Evolutionary conservation across 2,329 filamentous ascomycete species (phyloP).

Genomic region (Hypoxylon sp.): DNA sequence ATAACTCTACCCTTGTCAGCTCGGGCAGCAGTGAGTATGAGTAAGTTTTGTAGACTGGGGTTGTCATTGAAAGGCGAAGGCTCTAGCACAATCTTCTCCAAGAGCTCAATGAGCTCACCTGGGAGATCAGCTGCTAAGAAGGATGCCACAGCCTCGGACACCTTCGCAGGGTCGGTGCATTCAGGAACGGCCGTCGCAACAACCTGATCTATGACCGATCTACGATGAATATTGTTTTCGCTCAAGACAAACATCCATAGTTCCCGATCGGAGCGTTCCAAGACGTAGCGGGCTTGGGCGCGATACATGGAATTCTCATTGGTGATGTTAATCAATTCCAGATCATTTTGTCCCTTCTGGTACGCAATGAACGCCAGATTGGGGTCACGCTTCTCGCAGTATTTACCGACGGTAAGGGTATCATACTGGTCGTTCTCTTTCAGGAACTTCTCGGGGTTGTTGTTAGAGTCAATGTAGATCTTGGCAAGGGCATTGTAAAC

Average conservation of each 20-base stretch:
- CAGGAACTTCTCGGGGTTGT: conserved; percentile 96
- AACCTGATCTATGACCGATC: conserved; percentile 95
- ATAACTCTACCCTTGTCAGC: conserved; percentile 95
- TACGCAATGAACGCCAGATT: conserved; percentile 96
- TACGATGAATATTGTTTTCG: conserved; percentile 94
- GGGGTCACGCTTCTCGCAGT: conserved; percentile 98
- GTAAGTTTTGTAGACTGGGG: conserved; percentile 92
- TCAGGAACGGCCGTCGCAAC: conserved; percentile 95
- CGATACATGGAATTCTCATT: conserved; percentile 99
- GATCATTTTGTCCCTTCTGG: conserved; percentile 94
- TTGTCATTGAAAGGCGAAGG: conserved; percentile 99
- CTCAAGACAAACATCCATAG: conserved; percentile 96
- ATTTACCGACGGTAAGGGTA: conserved; percentile 91
- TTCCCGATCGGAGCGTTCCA: conserved; percentile 89
- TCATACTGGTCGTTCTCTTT: conserved; percentile 99
- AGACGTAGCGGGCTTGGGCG: conserved; percentile 93
- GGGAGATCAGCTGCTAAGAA: conserved; percentile 94
- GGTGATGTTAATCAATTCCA: conserved; percentile 97
- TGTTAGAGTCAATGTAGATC: conserved; percentile 99
- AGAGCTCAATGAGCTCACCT: conserved; percentile 92
- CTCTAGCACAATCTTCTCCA: conserved; percentile 99
- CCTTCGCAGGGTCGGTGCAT: conserved; percentile 92
- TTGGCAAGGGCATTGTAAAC: conserved; percentile 98
- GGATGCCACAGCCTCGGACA: conserved; percentile 92
- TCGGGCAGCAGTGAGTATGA: conserved; percentile 96